Base-by-base conservation (phyloP, 2,329 filamentous ascomycete genomes). In the Immersiporthe knoxdaviesiana region DNA sequence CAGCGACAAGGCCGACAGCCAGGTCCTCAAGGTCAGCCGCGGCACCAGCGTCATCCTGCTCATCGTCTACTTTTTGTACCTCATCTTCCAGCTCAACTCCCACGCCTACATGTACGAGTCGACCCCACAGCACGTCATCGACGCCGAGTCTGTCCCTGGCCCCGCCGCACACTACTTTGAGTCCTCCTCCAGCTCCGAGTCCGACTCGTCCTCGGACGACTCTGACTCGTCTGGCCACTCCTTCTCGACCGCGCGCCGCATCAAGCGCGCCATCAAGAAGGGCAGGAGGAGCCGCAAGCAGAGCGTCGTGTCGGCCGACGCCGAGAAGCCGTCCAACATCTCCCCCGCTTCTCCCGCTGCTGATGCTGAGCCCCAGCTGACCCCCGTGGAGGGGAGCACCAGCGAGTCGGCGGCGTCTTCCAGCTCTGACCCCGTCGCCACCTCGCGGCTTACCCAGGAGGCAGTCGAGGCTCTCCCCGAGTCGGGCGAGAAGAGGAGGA, bases 11-110 rank as follows among this genome's bases (percentile, higher is more conserved):
- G 89, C 90, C 5, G 86, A 91, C 68, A 78, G 76, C 2, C 84
- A 87, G 58, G 91, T 91, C 0, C 79, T 95, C 58, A 86, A 91
- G 75, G 90, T 95, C 75, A 94, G 91, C 77, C 88, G 92, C 64
- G 91, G 91, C 66, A 93, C 92, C 1, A 92, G 91, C 75, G 85
- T 95, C 56, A 88, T 94, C 58, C 84, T 94, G 1, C 81, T 95
- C 1, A 77, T 92, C 37, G 88, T 93, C 21, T 95, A 95, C 76
- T 85, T 83, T 27, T 85, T 89, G 65, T 95, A 94, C 73, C 87
- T 95, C 6, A 81, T 90, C 72, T 93, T 94, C 78, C 92, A 94
- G 78, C 85, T 95, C 63, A 91, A 90, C 74, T 89, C 91, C 0
- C 91, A 92, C 75, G 81, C 82, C 47, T 83, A 85, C 50, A 89